Base-by-base conservation (phyloP, 1,284 basidiomycete genomes). In the Hymenochaete sp. region DNA sequence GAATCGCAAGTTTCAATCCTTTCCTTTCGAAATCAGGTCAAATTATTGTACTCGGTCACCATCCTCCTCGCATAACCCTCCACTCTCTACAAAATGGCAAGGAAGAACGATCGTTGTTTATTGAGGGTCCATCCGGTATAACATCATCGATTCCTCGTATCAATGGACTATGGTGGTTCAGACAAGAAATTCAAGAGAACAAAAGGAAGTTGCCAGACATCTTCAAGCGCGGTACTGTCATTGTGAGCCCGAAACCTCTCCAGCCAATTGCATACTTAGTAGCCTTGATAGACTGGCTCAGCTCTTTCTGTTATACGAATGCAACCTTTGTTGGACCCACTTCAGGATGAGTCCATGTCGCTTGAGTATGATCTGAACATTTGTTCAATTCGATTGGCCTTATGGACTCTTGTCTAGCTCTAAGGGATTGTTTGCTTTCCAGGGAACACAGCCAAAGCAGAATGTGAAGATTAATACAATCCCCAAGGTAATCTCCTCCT, bases 41-140 rank as follows among this genome's bases (percentile, higher is more conserved):
- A 58, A 78, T 70, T 37, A 74, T 88, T 54, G 82, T 80, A 18
- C 70, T 85, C n/a, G 69, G 77, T 29, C 79, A 82, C 51, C 68
- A 83, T 54, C 83, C 82, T 25, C 72, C 78, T 25, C 67, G 71
- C 25, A 61, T 89, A 35, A 77, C 74, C 14, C 61, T 89, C 21
- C 81, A 84, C 59, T 87, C 84, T 14, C 65, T 87, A 24, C 82
- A 87, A 60, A 77, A 87, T 58, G 86, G 86, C 8, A 69, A 62
- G 36, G 64, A 73, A 51, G 65, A 76, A 48, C 66, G 70, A 19
- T 62, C 61, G 25, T 56, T 82, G 25, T 56, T 64, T 13, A 50
- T 78, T 38, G 46, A 53, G 48, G 13, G 52, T 27, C 27, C 56
- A 39, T 19, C 52, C 28, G 45, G 48, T 18, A 45, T 56, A 31